These are phyloP conservation scores for Chrysoporthe austroafricana DNA, from an alignment of 2,329 filamentous ascomycete species.

Conservation along the genomic window DNA sequence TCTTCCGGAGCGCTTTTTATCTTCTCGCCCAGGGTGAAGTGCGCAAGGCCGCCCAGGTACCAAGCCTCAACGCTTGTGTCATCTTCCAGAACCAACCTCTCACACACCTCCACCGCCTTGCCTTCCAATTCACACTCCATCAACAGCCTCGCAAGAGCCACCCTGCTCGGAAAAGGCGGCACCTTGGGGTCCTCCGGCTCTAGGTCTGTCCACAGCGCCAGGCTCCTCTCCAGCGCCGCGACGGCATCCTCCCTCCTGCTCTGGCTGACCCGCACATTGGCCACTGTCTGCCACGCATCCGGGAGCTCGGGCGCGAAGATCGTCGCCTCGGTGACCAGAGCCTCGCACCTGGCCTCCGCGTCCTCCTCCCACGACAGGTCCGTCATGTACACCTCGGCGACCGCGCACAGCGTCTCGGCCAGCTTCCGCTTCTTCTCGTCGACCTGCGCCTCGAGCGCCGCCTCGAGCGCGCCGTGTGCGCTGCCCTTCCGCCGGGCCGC, in stretches of 20 bases:
- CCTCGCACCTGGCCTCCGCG: slow-evolving; percentile 86
- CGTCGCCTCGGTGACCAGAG: slow-evolving; percentile 86
- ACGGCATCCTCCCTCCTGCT: slow-evolving; percentile 76
- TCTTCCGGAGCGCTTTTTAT: slow-evolving; percentile 48
- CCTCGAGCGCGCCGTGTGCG: slow-evolving; percentile 39
- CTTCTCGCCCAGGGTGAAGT: slow-evolving; percentile 78
- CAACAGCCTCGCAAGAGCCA: slow-evolving; percentile 81
- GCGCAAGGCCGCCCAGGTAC: slow-evolving; percentile 95
- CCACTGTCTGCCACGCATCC: slow-evolving; percentile 94
- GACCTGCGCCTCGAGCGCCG: slow-evolving; percentile 66
- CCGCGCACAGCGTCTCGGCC: slow-evolving; percentile 88
- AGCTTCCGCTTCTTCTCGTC: slow-evolving; percentile 79
- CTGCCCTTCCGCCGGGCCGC: slow-evolving; percentile 42
- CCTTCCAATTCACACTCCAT: slow-evolving; percentile 90
- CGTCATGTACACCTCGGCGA: slow-evolving; percentile 98
- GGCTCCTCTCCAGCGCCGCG: slow-evolving; percentile 75
- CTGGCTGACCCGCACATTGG: slow-evolving; percentile 92
- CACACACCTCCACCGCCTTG: slow-evolving; percentile 82
- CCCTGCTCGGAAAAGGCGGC: slow-evolving; percentile 83
- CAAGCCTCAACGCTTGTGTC: slow-evolving; percentile 94
- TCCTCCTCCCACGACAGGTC: slow-evolving; percentile 92
- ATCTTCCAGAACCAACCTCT: slow-evolving; percentile 83
- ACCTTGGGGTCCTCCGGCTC: slow-evolving; percentile 72
- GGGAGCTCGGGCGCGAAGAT: slow-evolving; percentile 79
- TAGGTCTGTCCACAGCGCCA: slow-evolving; percentile 82